Evolutionary conservation across 257 asterid species (phyloP).

Genomic region (Striga asiatica): DNA sequence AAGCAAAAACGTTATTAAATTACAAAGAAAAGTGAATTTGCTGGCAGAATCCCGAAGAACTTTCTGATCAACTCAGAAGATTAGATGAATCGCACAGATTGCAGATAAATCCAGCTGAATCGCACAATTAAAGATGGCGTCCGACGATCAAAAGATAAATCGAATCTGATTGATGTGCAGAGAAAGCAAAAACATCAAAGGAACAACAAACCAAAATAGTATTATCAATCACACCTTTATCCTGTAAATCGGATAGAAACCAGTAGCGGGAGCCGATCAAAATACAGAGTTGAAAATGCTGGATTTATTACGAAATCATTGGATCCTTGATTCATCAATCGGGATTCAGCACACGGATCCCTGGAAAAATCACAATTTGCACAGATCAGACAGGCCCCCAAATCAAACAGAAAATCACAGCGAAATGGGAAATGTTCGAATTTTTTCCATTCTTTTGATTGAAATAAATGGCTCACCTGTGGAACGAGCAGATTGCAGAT

Average conservation of each 20-base stretch:
- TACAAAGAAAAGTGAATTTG: no score
- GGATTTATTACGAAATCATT: constrained; percentile 41
- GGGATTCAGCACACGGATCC: constrained; percentile 31
- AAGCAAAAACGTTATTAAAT: no score
- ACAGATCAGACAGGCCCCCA: neutral
- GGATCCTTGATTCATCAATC: constrained; percentile 61
- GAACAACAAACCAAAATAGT: neutral
- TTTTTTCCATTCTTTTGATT: neutral
- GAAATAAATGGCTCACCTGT: neutral
- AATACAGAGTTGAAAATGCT: constrained; percentile 29
- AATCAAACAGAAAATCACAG: neutral
- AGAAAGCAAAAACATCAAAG: constrained; percentile 4
- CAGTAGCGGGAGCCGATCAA: constrained; percentile 52
- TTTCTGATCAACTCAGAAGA: constrained; percentile 15
- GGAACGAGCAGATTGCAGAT: no score
- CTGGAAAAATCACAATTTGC: constrained; percentile 15
- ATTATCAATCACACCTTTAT: constrained; percentile 46
- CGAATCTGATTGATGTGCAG: constrained; percentile 35
- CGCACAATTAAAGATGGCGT: neutral
- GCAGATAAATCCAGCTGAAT: constrained; percentile 9
- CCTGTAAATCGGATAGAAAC: constrained; percentile 38
- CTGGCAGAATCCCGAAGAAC: constrained; percentile 3
- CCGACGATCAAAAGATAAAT: constrained; percentile 14
- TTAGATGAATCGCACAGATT: no score
- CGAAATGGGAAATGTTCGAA: no score